phyloP scores from a whole-genome alignment of 345 rosid species.

The Eucalyptus sp. region DNA sequence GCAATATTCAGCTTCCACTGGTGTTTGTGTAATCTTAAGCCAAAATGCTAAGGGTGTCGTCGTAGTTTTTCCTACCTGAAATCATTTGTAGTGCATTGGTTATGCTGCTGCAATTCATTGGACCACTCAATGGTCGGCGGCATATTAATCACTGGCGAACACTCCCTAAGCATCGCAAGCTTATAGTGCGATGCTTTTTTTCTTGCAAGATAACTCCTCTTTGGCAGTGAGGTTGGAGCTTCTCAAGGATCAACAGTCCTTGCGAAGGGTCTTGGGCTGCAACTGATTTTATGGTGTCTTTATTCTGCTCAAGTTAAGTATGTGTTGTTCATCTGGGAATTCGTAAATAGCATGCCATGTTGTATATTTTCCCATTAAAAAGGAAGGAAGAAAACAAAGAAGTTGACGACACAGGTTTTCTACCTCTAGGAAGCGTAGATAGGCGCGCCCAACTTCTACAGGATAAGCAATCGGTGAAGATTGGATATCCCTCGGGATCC shows the following conservation, averaged over 20 bases:
- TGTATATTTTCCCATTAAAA: background rate
- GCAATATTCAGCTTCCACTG: background rate
- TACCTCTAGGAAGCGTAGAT: background rate
- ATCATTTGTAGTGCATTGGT: no score
- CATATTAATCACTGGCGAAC: no score
- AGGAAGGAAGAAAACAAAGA: background rate
- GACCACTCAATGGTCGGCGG: no score
- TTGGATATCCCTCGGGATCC: background rate
- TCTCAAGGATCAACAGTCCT: background rate
- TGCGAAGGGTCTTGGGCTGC: background rate
- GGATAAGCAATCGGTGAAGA: background rate
- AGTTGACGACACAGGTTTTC: background rate
- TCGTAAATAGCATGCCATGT: background rate
- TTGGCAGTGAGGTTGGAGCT: background rate
- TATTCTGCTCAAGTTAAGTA: background rate
- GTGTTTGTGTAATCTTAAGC: background rate
- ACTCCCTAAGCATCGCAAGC: no score
- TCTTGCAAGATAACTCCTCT: no score
- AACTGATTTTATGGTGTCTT: background rate
- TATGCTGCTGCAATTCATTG: no score
- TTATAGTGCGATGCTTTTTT: no score
- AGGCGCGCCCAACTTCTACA: background rate
- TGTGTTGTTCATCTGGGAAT: background rate
- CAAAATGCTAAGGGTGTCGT: no score
- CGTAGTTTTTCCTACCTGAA: no score